Evolutionary conservation across 768 basidiomycete genomes (phyloP).

Genomic region (Pisolithus albus): DNA sequence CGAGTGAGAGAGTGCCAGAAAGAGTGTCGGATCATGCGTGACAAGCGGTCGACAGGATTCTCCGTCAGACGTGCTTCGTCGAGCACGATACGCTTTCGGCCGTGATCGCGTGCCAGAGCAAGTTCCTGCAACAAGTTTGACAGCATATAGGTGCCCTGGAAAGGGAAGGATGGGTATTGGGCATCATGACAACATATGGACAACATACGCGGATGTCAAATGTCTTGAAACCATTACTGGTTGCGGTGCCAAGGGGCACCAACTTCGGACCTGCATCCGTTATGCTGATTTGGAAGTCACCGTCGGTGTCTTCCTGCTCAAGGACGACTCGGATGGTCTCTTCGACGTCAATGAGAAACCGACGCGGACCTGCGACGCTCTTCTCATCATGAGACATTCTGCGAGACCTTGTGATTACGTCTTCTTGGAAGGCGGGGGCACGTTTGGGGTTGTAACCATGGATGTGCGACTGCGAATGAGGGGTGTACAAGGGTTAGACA

Average conservation of each 20-base stretch:
- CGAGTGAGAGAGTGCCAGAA: constrained; percentile 98
- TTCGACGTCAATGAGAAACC: constrained; percentile 95
- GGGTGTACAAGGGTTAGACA: constrained; percentile 15
- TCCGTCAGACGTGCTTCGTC: constrained; percentile 97
- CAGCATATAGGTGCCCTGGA: constrained; percentile 96
- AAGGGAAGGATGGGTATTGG: constrained; percentile 7
- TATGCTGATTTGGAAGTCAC: constrained; percentile 93
- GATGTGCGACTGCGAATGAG: constrained; percentile 50
- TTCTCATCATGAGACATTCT: constrained; percentile 93
- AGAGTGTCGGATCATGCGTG: constrained; percentile 94
- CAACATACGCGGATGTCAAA: constrained; percentile 83
- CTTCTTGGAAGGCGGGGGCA: constrained; percentile 68
- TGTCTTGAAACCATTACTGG: constrained; percentile 95
- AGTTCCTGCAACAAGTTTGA: constrained; percentile 99
- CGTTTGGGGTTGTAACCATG: constrained; percentile 68
- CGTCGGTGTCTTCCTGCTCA: constrained; percentile 97
- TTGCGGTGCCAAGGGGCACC: constrained; percentile 92
- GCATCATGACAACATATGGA: neutral
- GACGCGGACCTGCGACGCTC: constrained; percentile 67
- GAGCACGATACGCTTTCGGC: constrained; percentile 93
- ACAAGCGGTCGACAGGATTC: constrained; percentile 94
- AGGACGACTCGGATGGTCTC: constrained; percentile 95
- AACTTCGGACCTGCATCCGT: constrained; percentile 96
- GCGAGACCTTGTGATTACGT: constrained; percentile 64
- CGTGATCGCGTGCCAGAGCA: constrained; percentile 91